Evolutionary conservation across 306 rosid genomes (phyloP), one percentile per base, ranked within the genome.

Genomic region (Castanopsis chinensis): DNA sequence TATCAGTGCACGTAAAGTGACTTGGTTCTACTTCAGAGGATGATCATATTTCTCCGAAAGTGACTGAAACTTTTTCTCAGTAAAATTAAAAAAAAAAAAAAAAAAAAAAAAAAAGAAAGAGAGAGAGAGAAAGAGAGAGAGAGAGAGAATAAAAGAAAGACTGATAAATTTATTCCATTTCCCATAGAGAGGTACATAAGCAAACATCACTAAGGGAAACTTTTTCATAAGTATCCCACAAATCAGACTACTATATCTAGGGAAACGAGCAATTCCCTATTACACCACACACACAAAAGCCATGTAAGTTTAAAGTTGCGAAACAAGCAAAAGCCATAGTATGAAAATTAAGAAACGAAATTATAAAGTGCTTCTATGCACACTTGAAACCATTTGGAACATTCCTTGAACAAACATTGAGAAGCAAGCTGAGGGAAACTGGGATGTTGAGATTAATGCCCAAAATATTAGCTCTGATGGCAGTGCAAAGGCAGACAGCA

Each of bases 401-500:
- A 11, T 45, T 72, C 67, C 64, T 78, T 3, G 76, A 53, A 82
- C 98, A 93, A 56, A 81, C 89, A 67, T 93, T 89, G 41, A 93
- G 93, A 63, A 93, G 95, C 84, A 93, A 81, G 83, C 79, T 88
- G 27, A 93, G 95, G 2, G 93, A 79, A 69, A 91, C 0, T 0
- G 97, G 98, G 76, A 93, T 25, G 84, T 93, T 90, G 54, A 93
- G 86, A 78, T 78, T 85, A 78, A 86, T 86, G 56, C 97, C 97
- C 70, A 93, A 75, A 77, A 91, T 86, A 76, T 77, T 86, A 5
- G 95, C 97, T 18, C 2, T 91, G 25, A 91, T 82, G 51, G 88
- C 98, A 76, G 97, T 93, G 88, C 97, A 93, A 17, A 93, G 93
- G 79, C 98, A 93, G 8, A 82, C 79, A 1, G 95, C 97, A 18